phyloP scores from a whole-genome alignment of 1,139 yeast species.

The Blastobotrys petasosporus region DNA sequence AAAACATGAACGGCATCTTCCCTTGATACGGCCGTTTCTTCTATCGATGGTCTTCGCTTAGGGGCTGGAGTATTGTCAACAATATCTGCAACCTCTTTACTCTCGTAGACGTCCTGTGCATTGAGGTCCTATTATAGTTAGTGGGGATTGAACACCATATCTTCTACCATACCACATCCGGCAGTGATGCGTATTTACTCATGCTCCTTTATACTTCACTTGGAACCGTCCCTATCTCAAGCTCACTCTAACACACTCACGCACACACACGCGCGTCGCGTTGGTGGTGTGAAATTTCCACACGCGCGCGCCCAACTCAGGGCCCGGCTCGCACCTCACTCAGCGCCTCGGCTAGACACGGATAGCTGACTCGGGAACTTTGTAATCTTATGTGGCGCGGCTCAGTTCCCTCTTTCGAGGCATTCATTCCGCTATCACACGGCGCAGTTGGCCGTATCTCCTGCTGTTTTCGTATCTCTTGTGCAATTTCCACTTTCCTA shows the following conservation, averaged over 20 bases:
- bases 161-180: conserved; percentile 19
- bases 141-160: no score
- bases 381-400: neutral
- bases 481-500: neutral
- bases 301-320: no score
- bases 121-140: conserved; percentile 14
- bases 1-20: conserved; percentile 10
- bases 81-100: conserved; percentile 11
- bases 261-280: no score
- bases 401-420: neutral
- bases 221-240: no score
- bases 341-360: no score
- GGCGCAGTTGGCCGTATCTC: neutral
- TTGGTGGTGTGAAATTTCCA: no score
- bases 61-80: neutral
- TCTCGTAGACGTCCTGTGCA: conserved; percentile 20
- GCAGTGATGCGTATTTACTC: conserved; percentile 19
- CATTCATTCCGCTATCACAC: neutral
- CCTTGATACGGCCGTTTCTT: neutral
- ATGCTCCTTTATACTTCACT: no score
- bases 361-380: neutral
- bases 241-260: no score
- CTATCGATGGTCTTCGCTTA: conserved; percentile 6
- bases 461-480: neutral
- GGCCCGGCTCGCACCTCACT: no score